phyloP scores from a whole-genome alignment of 768 basidiomycete species.

The Albatrellus ellisii region DNA sequence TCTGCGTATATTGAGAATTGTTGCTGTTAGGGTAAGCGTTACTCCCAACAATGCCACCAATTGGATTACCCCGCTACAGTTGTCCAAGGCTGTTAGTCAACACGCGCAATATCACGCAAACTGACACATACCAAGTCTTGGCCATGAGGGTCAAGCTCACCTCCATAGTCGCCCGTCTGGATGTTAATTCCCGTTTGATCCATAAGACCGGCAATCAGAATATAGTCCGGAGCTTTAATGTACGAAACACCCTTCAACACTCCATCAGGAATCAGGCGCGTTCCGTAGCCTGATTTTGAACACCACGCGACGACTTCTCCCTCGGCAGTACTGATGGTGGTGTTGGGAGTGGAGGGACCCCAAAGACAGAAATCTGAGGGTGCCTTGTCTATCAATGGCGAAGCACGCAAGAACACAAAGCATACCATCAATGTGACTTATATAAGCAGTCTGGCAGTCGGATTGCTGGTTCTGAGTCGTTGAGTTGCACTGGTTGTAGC shows the following conservation, averaged over 20 bases:
- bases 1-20: conserved; percentile 35
- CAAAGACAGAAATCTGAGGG: conserved; percentile 56
- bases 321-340: conserved; percentile 52
- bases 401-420: not conserved
- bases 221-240: conserved; percentile 43
- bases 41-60: conserved; percentile 60
- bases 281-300: conserved; percentile 55
- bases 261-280: conserved; percentile 59
- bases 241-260: conserved; percentile 53
- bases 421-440: conserved; percentile 42
- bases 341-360: conserved; percentile 38
- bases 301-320: conserved; percentile 68
- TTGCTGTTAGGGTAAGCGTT: conserved; percentile 35
- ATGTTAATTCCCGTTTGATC: conserved; percentile 51
- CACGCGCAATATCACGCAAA: not conserved
- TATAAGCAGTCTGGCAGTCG: conserved; percentile 55
- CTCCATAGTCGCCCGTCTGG: conserved; percentile 42
- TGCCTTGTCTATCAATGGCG: not conserved
- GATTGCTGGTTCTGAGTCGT: conserved; percentile 49
- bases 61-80: conserved; percentile 61
- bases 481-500: conserved; percentile 58
- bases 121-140: conserved; percentile 38
- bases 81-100: not conserved
- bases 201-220: conserved; percentile 49
- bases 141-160: conserved; percentile 69